phyloP scores from a whole-genome alignment of 1,284 basidiomycete species.

The Boletus hoseneyae region DNA sequence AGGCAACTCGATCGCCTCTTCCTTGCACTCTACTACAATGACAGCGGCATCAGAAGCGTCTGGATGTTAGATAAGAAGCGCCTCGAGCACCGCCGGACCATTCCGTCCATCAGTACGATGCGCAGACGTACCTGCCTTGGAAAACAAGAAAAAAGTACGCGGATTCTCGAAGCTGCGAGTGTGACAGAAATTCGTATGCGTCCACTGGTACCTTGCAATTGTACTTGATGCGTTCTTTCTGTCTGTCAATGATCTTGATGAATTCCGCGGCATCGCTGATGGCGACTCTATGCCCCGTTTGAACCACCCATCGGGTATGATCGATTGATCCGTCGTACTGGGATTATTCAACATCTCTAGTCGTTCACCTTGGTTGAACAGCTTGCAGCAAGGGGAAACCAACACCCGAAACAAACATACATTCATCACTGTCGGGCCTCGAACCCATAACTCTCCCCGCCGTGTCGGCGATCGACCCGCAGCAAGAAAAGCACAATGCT shows the following conservation, averaged over 20 bases:
- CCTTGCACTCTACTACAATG: conserved; percentile 60
- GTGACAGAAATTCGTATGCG: not conserved
- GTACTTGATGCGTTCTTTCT: conserved; percentile 86
- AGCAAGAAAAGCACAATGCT: not conserved
- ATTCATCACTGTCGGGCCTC: conserved; percentile 80
- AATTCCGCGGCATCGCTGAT: conserved; percentile 61
- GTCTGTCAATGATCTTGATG: conserved; percentile 63
- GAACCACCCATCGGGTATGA: conserved; percentile 77
- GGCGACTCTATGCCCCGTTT: conserved; percentile 83
- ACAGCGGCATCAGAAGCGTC: conserved; percentile 72
- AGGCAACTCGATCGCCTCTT: conserved; percentile 75
- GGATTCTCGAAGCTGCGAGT: not conserved
- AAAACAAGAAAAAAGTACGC: conserved; percentile 27
- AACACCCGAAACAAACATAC: conserved; percentile 32
- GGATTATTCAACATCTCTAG: conserved; percentile 69
- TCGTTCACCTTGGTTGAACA: not conserved
- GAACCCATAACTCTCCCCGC: conserved; percentile 77
- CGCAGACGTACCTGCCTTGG: conserved; percentile 45
- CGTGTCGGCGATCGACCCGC: not conserved
- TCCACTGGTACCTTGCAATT: no score
- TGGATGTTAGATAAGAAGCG: conserved; percentile 67
- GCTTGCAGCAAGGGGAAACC: not conserved
- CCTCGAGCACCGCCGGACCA: conserved; percentile 85
- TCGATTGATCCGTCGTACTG: conserved; percentile 59
- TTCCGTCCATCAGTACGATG: conserved; percentile 15